phyloP scores from a whole-genome alignment of 2,329 filamentous ascomycete species.

The Clarireedia paspali region DNA sequence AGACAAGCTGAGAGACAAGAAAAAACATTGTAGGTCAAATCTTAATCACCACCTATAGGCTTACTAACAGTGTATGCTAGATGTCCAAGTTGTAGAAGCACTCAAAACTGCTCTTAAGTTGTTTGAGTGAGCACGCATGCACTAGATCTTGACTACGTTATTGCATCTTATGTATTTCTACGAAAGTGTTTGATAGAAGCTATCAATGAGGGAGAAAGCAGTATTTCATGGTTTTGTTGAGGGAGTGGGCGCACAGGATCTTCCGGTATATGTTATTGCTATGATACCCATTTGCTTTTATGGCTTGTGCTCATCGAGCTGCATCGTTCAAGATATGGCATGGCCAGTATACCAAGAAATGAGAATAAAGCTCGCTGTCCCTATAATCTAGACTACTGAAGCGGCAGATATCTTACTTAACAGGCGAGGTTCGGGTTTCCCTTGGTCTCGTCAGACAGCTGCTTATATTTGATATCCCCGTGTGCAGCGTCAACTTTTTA shows the following conservation, averaged over 20 bases:
- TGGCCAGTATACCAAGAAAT: no score
- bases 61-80: slow-evolving; percentile 28
- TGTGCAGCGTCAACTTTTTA: no score
- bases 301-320: neutral
- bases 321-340: no score
- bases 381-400: no score
- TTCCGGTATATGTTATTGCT: neutral
- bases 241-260: neutral
- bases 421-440: no score
- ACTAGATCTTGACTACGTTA: neutral
- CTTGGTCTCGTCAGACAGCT: no score
- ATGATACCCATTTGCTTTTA: slow-evolving; percentile 7
- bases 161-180: neutral
- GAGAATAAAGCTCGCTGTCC: no score
- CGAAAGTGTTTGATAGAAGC: neutral
- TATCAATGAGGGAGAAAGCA: neutral
- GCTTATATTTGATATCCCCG: no score
- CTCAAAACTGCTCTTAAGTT: slow-evolving; percentile 52
- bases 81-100: slow-evolving; percentile 51
- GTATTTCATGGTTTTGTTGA: slow-evolving; percentile 7
- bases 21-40: slow-evolving; percentile 64
- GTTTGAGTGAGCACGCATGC: slow-evolving; percentile 5
- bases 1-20: slow-evolving; percentile 61
- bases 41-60: neutral
- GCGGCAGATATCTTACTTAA: no score